A percentile compares a stretch with the other conserved stretches of the same genome.
These are phyloP conservation scores for Tieghemiomyces parasiticus DNA, from an alignment of 192 early-diverging fungal species.

Conservation along the genomic window DNA sequence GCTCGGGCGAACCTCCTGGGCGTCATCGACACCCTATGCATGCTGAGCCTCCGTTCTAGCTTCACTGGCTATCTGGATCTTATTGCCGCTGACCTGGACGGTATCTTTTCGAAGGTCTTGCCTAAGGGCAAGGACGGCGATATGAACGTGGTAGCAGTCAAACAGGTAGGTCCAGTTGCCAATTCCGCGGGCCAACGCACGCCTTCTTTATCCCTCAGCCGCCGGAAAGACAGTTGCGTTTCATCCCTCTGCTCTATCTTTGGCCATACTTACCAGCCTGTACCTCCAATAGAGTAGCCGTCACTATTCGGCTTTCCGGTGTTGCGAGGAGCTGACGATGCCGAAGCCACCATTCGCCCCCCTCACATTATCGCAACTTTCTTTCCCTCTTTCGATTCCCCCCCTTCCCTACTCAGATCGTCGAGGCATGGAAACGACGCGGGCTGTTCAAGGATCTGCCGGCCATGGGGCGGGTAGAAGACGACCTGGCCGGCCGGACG, in stretches of 20 bases:
- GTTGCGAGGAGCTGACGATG: not conserved
- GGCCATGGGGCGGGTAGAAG: conserved; percentile 13
- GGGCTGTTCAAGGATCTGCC: conserved; percentile 13
- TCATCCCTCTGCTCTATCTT: not conserved
- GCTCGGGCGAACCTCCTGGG: conserved; percentile 30
- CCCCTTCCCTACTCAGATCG: not conserved
- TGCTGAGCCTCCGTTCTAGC: conserved; percentile 5
- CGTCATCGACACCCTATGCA: conserved; percentile 28
- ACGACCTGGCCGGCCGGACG: conserved; percentile 15
- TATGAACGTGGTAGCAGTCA: conserved; percentile 22
- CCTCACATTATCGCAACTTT: not conserved
- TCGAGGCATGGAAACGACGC: conserved; percentile 18
- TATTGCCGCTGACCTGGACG: conserved; percentile 18
- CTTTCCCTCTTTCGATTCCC: not conserved
- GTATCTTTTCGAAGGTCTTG: conserved; percentile 17
- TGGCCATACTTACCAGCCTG: not conserved
- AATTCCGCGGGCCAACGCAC: not conserved
- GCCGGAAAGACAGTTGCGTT: not conserved
- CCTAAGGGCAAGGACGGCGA: conserved; percentile 25
- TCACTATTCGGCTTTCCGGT: not conserved
- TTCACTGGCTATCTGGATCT: conserved; percentile 18
- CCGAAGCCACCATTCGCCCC: not conserved
- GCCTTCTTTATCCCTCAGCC: not conserved
- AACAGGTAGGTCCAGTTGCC: conserved; percentile 16
- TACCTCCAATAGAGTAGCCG: not conserved